Evolutionary conservation across 2,329 filamentous ascomycete genomes (phyloP).

Genomic region (Neofusicoccum parvum): DNA sequence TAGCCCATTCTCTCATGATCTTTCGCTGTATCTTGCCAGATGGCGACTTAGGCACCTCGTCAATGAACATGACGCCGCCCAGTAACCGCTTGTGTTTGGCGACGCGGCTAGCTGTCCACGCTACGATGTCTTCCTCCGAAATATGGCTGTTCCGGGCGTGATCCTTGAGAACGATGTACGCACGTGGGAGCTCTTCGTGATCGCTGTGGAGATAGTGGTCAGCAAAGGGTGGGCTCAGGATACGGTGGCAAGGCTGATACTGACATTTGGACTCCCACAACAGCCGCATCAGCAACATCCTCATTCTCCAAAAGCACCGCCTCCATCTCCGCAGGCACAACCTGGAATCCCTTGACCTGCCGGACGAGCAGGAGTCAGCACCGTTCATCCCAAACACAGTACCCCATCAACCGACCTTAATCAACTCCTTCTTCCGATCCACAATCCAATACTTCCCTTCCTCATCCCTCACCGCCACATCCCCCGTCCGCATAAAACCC

Average conservation of each 20-base stretch:
- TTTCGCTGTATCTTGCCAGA: constrained; percentile 39
- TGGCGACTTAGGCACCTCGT: constrained; percentile 37
- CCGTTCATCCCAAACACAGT: neutral
- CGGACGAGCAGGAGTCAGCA: neutral
- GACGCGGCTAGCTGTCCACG: constrained; percentile 40
- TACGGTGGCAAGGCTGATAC: neutral
- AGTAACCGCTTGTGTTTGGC: constrained; percentile 45
- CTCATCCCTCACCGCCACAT: constrained; percentile 33
- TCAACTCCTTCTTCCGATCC: constrained; percentile 47
- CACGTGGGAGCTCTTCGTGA: constrained; percentile 36
- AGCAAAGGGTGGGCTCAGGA: constrained; percentile 1
- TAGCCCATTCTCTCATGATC: constrained; percentile 35
- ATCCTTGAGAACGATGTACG: constrained; percentile 37
- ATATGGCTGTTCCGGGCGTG: constrained; percentile 30
- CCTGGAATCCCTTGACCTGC: constrained; percentile 18
- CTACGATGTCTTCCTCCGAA: constrained; percentile 38
- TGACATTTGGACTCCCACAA: constrained; percentile 25
- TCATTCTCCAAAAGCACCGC: constrained; percentile 10
- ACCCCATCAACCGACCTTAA: constrained; percentile 40
- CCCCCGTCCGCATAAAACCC: constrained; percentile 20
- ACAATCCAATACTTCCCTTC: constrained; percentile 34
- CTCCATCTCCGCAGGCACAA: constrained; percentile 22
- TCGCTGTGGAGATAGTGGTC: constrained; percentile 20
- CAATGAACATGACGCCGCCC: constrained; percentile 40
- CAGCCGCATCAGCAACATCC: constrained; percentile 13